Conservation (phyloP, 2,329 filamentous ascomycete genomes). For the Cladosporium sp. region DNA sequence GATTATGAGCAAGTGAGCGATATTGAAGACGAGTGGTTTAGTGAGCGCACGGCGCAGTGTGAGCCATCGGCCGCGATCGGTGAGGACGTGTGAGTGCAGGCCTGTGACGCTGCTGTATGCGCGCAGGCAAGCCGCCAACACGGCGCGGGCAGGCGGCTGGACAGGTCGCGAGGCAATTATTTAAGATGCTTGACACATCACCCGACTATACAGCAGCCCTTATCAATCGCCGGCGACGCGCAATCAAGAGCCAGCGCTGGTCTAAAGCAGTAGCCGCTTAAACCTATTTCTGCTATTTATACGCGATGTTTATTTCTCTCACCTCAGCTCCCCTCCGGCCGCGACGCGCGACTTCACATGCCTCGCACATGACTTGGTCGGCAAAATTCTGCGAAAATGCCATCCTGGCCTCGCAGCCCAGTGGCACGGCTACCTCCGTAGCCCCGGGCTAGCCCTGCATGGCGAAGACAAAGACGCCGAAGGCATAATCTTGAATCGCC, state of each 20-base stretch:
- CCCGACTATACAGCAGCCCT: not conserved
- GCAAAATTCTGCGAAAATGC: slow-evolving; percentile 5
- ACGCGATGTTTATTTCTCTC: not conserved
- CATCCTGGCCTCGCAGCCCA: not conserved
- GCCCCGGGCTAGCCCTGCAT: not conserved
- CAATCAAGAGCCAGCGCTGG: too few relatives aligned
- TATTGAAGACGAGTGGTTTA: not conserved
- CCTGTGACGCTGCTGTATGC: not conserved
- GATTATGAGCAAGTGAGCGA: too few relatives aligned
- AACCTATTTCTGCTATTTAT: not conserved
- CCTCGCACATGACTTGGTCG: not conserved
- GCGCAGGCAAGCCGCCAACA: not conserved
- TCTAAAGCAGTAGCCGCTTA: too few relatives aligned
- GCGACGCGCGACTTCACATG: not conserved
- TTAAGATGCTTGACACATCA: not conserved
- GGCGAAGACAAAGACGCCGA: not conserved
- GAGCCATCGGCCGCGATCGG: slow-evolving; percentile 3
- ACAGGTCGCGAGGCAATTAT: not conserved
- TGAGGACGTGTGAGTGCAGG: not conserved
- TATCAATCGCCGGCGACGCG: not conserved
- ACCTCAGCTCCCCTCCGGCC: not conserved
- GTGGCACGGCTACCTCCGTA: not conserved
- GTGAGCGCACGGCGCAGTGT: slow-evolving; percentile 4
- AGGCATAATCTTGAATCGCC: not conserved
- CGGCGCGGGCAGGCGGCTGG: not conserved